Conservation (phyloP, 192 early-diverging fungal species). For the Endogone sp. region DNA sequence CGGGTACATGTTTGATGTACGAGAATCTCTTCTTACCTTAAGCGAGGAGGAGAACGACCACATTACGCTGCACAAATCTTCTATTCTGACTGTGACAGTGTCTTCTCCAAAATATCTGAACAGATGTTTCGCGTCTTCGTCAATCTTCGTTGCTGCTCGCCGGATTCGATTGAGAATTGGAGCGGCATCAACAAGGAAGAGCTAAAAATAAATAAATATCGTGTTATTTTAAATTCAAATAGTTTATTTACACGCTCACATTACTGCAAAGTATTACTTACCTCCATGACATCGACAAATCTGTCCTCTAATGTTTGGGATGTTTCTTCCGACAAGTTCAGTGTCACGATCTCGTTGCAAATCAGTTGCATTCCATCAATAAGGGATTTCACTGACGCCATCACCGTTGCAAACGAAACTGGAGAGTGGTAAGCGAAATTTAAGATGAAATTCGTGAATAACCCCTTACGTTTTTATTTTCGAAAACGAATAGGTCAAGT, state of each 20-base stretch:
- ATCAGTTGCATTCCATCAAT: constrained; percentile 35
- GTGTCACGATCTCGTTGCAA: constrained; percentile 36
- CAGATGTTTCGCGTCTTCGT: constrained; percentile 39
- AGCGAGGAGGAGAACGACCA: constrained; percentile 43
- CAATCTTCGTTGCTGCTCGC: constrained; percentile 32
- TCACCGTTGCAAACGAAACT: constrained; percentile 43
- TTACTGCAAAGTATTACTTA: constrained; percentile 13
- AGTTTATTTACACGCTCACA: neutral
- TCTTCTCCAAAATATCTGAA: constrained; percentile 53
- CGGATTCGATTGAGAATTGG: constrained; percentile 37
- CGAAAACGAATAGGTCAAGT: no score
- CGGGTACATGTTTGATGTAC: no score
- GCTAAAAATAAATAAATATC: constrained; percentile 20
- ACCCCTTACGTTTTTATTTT: no score
- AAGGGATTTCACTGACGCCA: constrained; percentile 44
- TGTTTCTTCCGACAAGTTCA: constrained; percentile 6
- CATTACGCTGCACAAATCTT: constrained; percentile 54
- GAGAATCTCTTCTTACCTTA: constrained; percentile 37
- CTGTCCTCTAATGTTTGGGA: constrained; percentile 37
- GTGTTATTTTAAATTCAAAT: neutral
- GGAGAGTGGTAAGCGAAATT: neutral
- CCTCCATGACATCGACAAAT: constrained; percentile 50
- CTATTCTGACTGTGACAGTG: constrained; percentile 38
- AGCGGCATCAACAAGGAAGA: constrained; percentile 40
- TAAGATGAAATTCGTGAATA: no score